A percentile compares a stretch with the other conserved stretches of the same genome.
Evolutionary conservation across 129 eudicot species (phyloP).

Genomic region (Helichrysum umbraculigerum): DNA sequence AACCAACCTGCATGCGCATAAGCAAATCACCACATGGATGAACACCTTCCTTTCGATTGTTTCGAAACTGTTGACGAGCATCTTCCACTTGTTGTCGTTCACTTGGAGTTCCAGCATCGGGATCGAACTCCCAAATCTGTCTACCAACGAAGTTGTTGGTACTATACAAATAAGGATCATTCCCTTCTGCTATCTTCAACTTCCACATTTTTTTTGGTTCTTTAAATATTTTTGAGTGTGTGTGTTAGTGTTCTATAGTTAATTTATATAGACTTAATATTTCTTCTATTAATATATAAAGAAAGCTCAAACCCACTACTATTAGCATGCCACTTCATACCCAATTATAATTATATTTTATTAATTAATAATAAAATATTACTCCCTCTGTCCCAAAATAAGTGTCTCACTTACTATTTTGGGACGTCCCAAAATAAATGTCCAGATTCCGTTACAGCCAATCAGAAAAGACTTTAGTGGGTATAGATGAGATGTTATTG

Average conservation of each 20-base stretch:
- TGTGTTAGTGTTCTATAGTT: neutral
- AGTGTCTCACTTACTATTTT: no score
- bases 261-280: neutral
- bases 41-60: constrained; percentile 44
- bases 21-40: constrained; percentile 64
- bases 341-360: no score
- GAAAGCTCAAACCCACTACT: no score
- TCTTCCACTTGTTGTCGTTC: constrained; percentile 52
- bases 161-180: constrained; percentile 63
- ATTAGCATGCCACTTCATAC: no score
- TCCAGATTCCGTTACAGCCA: no score
- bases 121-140: constrained; percentile 77
- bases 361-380: no score
- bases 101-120: constrained; percentile 47
- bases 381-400: no score
- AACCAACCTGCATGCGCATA: constrained; percentile 69
- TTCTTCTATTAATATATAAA: no score
- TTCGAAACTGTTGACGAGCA: constrained; percentile 44
- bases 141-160: constrained; percentile 72
- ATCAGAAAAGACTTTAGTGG: no score
- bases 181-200: constrained; percentile 72
- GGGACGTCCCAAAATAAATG: no score
- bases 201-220: constrained; percentile 54
- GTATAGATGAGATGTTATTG: no score
- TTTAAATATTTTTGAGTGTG: no score